Base-by-base conservation (phyloP, 176 grass and related monocot species). In the Triticum timopheevii region DNA sequence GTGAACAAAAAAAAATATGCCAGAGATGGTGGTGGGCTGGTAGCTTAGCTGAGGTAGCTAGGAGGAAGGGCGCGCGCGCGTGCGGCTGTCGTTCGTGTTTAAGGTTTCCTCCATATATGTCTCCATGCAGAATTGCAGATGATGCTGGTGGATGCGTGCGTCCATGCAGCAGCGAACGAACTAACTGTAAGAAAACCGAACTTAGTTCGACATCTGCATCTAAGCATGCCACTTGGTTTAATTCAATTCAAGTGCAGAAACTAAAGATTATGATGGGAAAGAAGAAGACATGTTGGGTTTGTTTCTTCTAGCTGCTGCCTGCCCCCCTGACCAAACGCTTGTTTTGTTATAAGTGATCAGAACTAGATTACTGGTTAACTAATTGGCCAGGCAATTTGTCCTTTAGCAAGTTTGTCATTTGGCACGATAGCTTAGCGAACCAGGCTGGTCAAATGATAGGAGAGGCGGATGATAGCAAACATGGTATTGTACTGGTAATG, bases 391-490 rank as follows among this genome's bases (percentile, higher is more conserved):
- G 7, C 54, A 8, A 61, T 77, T 81, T 34, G 59, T 78, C 86
- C 20, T 54, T n/a, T 24, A 25, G 79, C 64, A 31, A 15, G 58
- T 36, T 61, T 90, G 64, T 72, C 79, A 82, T 69, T 63, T 63
- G 69, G 62, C 20, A 42, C 63, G 22, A 22, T 65, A 10, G 59
- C 83, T 65, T 39, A 54, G 73, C 45, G 77, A 62, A 76, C 85
- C 76, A 84, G 89, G 36, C 85, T 84, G 81, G 49, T 87, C 47
- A 70, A 84, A 69, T 87, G 76, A 80, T 87, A 80, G 28, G 28
- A 30, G 28, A 30, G 28, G 28, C 28, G 28, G 28, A 30, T 30
- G 28, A 30, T 30, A 39, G 42, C n/a, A 58, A 58, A 58, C 17
- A 66, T 67, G 20, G 16, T 6, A 52, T 52, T 52, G 49, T 52